phyloP scores from a whole-genome alignment of 179 eudicot species.

The Heliamphora pulchella region DNA sequence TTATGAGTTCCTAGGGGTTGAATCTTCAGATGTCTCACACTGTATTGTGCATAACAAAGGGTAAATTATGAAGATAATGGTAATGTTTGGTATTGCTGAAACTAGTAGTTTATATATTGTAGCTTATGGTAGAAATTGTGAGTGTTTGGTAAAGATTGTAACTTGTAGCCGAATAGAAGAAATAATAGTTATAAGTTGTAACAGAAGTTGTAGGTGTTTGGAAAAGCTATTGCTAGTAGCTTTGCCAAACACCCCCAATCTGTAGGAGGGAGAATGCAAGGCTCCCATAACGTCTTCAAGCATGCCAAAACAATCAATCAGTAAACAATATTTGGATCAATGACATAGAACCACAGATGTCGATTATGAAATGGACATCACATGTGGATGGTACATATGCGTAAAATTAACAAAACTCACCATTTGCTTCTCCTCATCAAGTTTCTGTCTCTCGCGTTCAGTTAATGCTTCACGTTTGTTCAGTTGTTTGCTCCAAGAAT shows the following conservation, averaged over 20 bases:
- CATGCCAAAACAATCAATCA: background rate
- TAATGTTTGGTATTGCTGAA: too few species aligned
- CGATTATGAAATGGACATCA: background rate
- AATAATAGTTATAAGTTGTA: too few species aligned
- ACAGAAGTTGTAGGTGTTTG: too few species aligned
- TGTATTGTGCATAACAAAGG: too few species aligned
- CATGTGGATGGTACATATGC: background rate
- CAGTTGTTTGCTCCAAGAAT: constrained; percentile 44
- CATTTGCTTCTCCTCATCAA: constrained; percentile 49
- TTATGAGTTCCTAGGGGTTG: background rate
- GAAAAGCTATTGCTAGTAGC: background rate
- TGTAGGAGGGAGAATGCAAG: too few species aligned
- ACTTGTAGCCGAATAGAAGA: too few species aligned
- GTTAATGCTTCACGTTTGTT: constrained; percentile 54
- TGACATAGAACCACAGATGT: background rate
- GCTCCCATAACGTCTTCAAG: too few species aligned
- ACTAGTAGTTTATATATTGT: too few species aligned
- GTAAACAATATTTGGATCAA: background rate
- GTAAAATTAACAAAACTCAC: constrained; percentile 15
- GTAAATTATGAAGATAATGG: too few species aligned
- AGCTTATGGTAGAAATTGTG: too few species aligned
- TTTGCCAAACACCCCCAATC: background rate
- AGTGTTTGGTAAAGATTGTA: too few species aligned
- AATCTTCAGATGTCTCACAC: background rate
- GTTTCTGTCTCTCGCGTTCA: constrained; percentile 44